phyloP scores from a whole-genome alignment of 306 rosid species.

The Castanospermum australe region DNA sequence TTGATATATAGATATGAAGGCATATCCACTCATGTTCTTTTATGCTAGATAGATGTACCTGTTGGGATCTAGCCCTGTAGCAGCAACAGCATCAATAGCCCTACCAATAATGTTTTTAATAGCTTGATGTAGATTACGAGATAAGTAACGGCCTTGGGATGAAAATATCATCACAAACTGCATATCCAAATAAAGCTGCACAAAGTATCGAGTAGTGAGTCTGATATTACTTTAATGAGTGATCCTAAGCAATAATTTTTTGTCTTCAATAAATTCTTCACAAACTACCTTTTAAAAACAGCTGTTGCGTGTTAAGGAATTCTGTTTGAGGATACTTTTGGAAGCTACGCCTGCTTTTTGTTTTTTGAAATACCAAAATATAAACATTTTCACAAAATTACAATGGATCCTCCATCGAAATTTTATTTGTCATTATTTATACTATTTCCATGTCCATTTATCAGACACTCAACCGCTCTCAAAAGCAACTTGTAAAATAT shows the following conservation, averaged over 20 bases:
- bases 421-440: background rate
- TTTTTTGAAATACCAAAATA: background rate
- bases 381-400: background rate
- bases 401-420: background rate
- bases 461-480: background rate
- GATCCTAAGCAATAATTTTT: background rate
- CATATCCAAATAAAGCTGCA: slow-evolving; percentile 93
- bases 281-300: background rate
- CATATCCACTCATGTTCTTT: background rate
- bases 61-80: slow-evolving; percentile 85
- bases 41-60: slow-evolving; percentile 45
- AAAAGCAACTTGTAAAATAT: background rate
- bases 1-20: background rate
- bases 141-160: slow-evolving; percentile 86
- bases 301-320: background rate
- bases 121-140: slow-evolving; percentile 82
- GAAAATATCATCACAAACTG: slow-evolving; percentile 89
- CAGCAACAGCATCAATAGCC: slow-evolving; percentile 73
- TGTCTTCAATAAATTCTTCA: background rate
- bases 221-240: background rate
- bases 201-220: background rate
- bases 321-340: background rate
- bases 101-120: slow-evolving; percentile 68
- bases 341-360: background rate
- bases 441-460: background rate